These are phyloP conservation scores for Penstemon davidsonii DNA, from an alignment of 257 asterid genomes.

Conservation along the genomic window DNA sequence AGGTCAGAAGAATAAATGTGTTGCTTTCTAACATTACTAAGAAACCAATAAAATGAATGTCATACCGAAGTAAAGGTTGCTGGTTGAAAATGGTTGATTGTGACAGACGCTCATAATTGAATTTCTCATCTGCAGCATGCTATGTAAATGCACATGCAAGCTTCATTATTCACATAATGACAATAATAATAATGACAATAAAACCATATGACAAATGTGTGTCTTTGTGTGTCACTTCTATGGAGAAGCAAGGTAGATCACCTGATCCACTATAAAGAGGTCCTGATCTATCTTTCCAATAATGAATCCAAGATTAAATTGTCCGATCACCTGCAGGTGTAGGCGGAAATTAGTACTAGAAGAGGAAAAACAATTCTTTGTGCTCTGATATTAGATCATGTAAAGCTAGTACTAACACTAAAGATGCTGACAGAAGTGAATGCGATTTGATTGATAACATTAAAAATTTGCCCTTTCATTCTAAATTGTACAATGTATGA, in stretches of 20 bases:
- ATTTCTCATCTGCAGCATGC: constrained; percentile 99
- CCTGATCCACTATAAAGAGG: constrained; percentile 99
- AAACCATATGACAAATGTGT: constrained; percentile 6
- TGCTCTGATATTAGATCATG: constrained; percentile 12
- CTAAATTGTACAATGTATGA: constrained; percentile 15
- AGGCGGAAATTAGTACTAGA: constrained; percentile 21
- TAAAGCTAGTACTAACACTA: constrained; percentile 13
- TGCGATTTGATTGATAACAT: constrained; percentile 7
- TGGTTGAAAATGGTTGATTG: constrained; percentile 85
- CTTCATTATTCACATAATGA: constrained; percentile 9
- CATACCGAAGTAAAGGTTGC: constrained; percentile 92
- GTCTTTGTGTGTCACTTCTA: constrained; percentile 6
- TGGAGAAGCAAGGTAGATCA: constrained; percentile 35
- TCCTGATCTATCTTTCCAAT: constrained; percentile 81
- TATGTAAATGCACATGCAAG: constrained; percentile 30
- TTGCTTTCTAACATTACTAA: constrained; percentile 18
- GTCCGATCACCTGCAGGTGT: constrained; percentile 80
- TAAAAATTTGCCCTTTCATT: constrained; percentile 17
- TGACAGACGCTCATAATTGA: constrained; percentile 82
- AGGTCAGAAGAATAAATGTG: constrained; percentile 12
- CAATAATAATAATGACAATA: neutral
- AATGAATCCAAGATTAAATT: constrained; percentile 95
- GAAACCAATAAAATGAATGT: constrained; percentile 20
- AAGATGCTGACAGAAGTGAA: constrained; percentile 11
- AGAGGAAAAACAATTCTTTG: constrained; percentile 5